Conservation (phyloP, 2,329 filamentous ascomycete species). For the Cordyceps militaris region DNA sequence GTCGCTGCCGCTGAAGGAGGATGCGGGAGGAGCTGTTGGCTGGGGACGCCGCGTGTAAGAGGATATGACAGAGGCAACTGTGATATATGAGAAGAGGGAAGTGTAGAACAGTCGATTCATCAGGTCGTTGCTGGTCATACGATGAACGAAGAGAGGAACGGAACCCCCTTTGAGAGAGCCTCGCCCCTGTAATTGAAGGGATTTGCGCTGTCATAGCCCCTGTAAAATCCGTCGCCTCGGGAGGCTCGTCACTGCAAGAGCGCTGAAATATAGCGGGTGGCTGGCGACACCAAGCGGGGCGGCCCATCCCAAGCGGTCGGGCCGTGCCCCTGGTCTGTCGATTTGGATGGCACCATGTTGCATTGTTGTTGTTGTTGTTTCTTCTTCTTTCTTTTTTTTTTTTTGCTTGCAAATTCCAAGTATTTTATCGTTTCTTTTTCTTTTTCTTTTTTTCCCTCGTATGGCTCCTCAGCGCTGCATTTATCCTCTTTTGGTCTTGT, state of each 20-base stretch:
- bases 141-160: no score
- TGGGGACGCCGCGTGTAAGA: neutral
- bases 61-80: neutral
- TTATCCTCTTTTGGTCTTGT: neutral
- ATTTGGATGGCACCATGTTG: neutral
- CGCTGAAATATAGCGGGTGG: neutral
- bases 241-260: no score
- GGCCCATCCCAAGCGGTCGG: neutral
- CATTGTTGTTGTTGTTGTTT: neutral
- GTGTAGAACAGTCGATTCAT: no score
- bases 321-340: conserved; percentile 1
- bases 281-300: neutral
- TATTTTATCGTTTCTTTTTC: neutral
- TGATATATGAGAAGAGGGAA: neutral
- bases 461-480: neutral
- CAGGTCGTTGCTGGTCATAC: no score
- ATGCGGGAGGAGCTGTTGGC: neutral
- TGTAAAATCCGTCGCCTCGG: no score
- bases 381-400: neutral
- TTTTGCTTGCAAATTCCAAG: neutral
- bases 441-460: neutral
- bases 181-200: neutral
- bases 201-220: neutral
- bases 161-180: no score
- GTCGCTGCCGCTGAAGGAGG: neutral